Percentiles rank a stretch among this genome's conserved stretches.
Conservation (phyloP, 2,329 filamentous ascomycete genomes). For the Alternaria rosae region DNA sequence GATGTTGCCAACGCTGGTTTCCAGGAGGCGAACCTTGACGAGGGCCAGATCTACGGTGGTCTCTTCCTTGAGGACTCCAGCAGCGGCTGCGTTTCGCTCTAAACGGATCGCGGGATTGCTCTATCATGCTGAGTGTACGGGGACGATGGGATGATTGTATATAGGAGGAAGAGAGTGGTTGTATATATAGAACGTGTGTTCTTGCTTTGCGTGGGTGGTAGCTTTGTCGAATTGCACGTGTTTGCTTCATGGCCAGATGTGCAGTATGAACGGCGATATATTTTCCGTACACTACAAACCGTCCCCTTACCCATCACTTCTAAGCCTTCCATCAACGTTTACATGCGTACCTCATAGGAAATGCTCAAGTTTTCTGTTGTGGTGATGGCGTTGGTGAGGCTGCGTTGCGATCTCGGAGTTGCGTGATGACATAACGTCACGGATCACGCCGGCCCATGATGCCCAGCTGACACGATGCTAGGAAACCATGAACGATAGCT, state of each 20-base stretch:
- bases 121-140: neutral
- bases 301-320: neutral
- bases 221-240: neutral
- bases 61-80: constrained; percentile 50
- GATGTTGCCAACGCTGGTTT: constrained; percentile 50
- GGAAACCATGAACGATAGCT: neutral
- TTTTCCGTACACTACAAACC: accelerated
- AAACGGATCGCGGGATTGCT: neutral
- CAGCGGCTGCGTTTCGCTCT: constrained; percentile 44
- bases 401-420: neutral
- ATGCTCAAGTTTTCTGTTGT: neutral
- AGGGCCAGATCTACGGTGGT: constrained; percentile 51
- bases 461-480: neutral
- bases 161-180: neutral
- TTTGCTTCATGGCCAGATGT: neutral
- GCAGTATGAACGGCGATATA: neutral
- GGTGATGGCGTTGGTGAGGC: accelerated
- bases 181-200: neutral
- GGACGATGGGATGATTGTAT: neutral
- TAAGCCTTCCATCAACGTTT: neutral
- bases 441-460: neutral
- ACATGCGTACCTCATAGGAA: neutral
- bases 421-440: neutral
- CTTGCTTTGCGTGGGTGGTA: neutral
- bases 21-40: constrained; percentile 45